Conservation (phyloP, 768 basidiomycete species). For the Agaricus subrufescens region DNA sequence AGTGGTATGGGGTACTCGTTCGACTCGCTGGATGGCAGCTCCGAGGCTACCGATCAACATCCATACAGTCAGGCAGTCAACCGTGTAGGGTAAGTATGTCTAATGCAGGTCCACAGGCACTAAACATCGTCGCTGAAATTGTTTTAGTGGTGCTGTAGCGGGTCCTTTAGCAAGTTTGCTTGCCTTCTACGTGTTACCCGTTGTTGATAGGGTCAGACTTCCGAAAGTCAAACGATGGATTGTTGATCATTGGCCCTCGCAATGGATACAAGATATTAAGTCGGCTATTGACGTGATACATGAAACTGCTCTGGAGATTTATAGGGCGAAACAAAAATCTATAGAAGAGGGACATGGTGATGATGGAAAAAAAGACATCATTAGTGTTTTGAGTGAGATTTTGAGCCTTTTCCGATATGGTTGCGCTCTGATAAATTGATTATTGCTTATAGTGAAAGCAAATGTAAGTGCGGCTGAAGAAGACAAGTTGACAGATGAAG, state of each 20-base stretch:
- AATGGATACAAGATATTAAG: constrained; percentile 24
- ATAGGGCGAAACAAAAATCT: constrained; percentile 29
- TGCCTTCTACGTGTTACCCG: neutral
- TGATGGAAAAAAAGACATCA: constrained; percentile 36
- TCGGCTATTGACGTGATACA: constrained; percentile 31
- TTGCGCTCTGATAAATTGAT: neutral
- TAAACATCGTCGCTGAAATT: neutral
- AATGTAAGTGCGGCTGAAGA: constrained; percentile 29
- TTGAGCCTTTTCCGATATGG: too few species aligned
- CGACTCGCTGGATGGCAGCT: constrained; percentile 27
- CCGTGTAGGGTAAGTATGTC: constrained; percentile 21
- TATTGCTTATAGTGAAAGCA: constrained; percentile 29
- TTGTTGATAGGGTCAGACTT: neutral
- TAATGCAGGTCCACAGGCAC: neutral
- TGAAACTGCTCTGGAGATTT: constrained; percentile 28
- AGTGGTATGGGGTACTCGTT: constrained; percentile 43
- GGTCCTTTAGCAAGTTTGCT: neutral
- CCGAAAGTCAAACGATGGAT: constrained; percentile 7
- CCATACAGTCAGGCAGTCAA: constrained; percentile 25
- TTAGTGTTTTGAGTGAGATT: constrained; percentile 38
- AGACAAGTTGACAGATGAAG: constrained; percentile 27
- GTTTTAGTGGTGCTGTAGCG: neutral
- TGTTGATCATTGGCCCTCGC: constrained; percentile 12
- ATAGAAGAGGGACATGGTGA: constrained; percentile 28
- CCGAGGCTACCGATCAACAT: constrained; percentile 17